These are phyloP conservation scores for Pelargonium fulgidum DNA, from an alignment of 441 rosid species.

Conservation along the genomic window DNA sequence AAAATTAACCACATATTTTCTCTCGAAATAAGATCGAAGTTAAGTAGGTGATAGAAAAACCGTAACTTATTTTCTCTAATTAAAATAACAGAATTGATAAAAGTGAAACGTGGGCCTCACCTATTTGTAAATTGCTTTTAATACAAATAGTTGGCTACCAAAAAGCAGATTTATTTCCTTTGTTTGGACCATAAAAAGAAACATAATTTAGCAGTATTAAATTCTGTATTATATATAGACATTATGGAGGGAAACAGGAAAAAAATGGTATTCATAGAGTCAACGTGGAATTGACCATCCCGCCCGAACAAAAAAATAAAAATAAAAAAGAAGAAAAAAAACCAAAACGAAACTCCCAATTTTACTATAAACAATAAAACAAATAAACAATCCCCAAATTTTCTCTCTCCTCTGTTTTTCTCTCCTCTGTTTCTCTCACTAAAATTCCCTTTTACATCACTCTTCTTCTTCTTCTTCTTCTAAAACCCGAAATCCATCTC, in stretches of 20 bases:
- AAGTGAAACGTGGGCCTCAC: no score
- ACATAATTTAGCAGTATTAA: neutral
- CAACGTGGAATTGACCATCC: constrained; percentile 27
- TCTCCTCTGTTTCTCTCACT: constrained; percentile 9
- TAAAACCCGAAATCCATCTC: constrained; percentile 9
- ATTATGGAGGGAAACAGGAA: constrained; percentile 45
- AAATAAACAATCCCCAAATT: constrained; percentile 16
- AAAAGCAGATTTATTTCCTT: no score
- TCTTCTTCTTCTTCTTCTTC: constrained; percentile 1
- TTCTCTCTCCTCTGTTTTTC: constrained; percentile 2
- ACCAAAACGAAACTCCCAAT: no score
- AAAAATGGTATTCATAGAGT: neutral
- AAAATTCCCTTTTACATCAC: constrained; percentile 20
- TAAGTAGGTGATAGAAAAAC: no score
- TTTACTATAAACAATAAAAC: constrained; percentile 14
- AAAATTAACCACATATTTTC: no score
- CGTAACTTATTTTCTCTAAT: no score
- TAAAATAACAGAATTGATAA: no score
- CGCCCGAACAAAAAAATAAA: constrained; percentile 21
- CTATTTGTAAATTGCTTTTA: no score
- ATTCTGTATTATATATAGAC: no score
- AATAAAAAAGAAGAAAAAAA: neutral
- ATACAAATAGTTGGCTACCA: no score
- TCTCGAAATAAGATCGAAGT: no score
- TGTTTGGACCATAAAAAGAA: neutral